Evolutionary conservation across 1,139 yeast species (phyloP).

Genomic region (Magnusiomyces tetraspermus): DNA sequence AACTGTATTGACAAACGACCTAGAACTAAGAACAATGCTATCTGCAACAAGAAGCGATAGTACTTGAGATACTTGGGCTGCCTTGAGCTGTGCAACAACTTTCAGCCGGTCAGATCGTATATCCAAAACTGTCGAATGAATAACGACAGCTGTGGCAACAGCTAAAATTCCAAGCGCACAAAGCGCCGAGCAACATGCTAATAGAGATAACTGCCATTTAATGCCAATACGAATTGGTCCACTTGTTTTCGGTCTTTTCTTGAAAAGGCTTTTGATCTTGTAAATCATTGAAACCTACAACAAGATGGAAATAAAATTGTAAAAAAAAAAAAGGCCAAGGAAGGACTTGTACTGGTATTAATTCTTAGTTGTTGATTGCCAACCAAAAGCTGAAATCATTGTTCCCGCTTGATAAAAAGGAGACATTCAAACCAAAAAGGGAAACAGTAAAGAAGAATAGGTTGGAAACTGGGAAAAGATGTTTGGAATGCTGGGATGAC

Average conservation of each 20-base stretch:
- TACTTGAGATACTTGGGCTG: slow-evolving; percentile 68
- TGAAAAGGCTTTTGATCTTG: background rate
- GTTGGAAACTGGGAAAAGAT: no score
- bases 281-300: slow-evolving; percentile 28
- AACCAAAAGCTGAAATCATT: no score
- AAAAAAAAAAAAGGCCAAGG: background rate
- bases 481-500: no score
- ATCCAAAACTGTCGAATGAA: slow-evolving; percentile 52
- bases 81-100: slow-evolving; percentile 71
- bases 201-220: slow-evolving; percentile 54
- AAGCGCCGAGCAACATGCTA: slow-evolving; percentile 64
- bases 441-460: no score
- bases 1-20: slow-evolving; percentile 26
- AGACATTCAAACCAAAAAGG: no score
- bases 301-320: background rate
- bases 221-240: slow-evolving; percentile 26
- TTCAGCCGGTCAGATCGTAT: slow-evolving; percentile 62
- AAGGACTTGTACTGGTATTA: background rate
- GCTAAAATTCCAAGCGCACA: slow-evolving; percentile 64
- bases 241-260: background rate
- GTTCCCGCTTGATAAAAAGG: no score
- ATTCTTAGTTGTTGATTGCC: background rate
- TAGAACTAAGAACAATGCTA: slow-evolving; percentile 27
- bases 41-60: slow-evolving; percentile 58
- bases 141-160: slow-evolving; percentile 62